These are phyloP conservation scores for Daldinia concentrica DNA, from an alignment of 495 filamentous ascomycete species.

Conservation along the genomic window DNA sequence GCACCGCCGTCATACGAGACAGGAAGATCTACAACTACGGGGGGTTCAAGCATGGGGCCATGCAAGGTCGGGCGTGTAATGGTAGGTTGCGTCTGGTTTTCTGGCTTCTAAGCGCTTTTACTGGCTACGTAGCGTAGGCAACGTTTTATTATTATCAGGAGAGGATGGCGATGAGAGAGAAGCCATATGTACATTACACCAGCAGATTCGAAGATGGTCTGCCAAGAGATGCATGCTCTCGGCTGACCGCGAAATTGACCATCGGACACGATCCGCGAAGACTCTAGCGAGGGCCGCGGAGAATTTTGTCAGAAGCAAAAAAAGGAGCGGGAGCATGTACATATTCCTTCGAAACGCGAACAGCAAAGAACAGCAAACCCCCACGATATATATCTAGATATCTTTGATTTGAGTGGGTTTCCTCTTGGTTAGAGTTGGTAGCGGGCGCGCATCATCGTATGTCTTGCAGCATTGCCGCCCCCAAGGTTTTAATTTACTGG, in stretches of 20 bases:
- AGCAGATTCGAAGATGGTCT: slow-evolving; percentile 6
- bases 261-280: slow-evolving; percentile 7
- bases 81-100: slow-evolving; percentile 35
- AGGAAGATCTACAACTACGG: slow-evolving; percentile 38
- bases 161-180: slow-evolving; percentile 22
- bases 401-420: slow-evolving; percentile 40
- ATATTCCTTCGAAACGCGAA: slow-evolving; percentile 18
- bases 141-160: slow-evolving; percentile 32
- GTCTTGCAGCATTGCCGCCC: slow-evolving; percentile 43
- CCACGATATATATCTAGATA: slow-evolving; percentile 34
- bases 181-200: background rate
- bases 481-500: slow-evolving; percentile 42
- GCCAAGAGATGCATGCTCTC: slow-evolving; percentile 9
- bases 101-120: slow-evolving; percentile 26
- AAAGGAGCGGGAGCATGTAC: slow-evolving; percentile 13
- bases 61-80: slow-evolving; percentile 44
- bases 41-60: slow-evolving; percentile 34
- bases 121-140: slow-evolving; percentile 26
- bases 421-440: slow-evolving; percentile 37
- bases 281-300: background rate
- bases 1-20: slow-evolving; percentile 34
- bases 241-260: slow-evolving; percentile 7
- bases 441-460: slow-evolving; percentile 45
- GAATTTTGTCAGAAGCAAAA: slow-evolving; percentile 3
- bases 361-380: slow-evolving; percentile 10